Evolutionary conservation across 2,329 filamentous ascomycete genomes (phyloP), one percentile per base, ranked within the genome.

Genomic region (Pseudodiploospora longispora): DNA sequence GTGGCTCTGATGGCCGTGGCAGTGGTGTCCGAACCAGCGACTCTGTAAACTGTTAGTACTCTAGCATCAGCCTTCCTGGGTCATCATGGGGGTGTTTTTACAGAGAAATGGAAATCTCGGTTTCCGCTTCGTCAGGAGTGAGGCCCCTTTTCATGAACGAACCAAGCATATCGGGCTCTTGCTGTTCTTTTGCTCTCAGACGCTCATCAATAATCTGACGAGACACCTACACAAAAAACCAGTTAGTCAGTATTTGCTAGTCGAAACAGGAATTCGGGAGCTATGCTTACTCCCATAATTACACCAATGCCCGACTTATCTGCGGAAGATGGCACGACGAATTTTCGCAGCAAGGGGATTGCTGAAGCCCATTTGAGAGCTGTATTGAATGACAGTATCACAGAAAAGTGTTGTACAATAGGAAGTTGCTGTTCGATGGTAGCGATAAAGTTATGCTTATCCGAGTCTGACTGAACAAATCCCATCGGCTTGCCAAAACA

Each of bases 81-180:
- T 34, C 9, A 34, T 34, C 12, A 3, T 9, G 32, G 32, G 32
- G 32, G 12, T 34, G 12, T 9, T 9, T 12, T 12, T 9, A 34
- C 32, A 34, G 12, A 9, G 30, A n/a, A 31, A 64, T 55, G 3
- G 59, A 44, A 1, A 48, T 49, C 46, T 65, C 62, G 1, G 52
- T 54, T 30, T 60, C 55, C 32, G 58, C 61, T 43, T 63, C 50
- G 2, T 39, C 10, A 34, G 57, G 52, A 0, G 54, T 53, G 10
- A 65, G 47, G 4, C 62, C 62, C 30, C 60, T 51, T 6, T 57
- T 53, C 29, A 59, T 55, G 41, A 61, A 65, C 0, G 60, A 59
- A 3, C 55, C 59, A 54, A 60, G 10, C n/a, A 27, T 38, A 50
- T 52, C 19, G 19, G 19, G 19, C 19, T 19, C 19, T 19, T 19